phyloP scores from a whole-genome alignment of 2,329 filamentous ascomycete species.

The Boeremia lycopersici region DNA sequence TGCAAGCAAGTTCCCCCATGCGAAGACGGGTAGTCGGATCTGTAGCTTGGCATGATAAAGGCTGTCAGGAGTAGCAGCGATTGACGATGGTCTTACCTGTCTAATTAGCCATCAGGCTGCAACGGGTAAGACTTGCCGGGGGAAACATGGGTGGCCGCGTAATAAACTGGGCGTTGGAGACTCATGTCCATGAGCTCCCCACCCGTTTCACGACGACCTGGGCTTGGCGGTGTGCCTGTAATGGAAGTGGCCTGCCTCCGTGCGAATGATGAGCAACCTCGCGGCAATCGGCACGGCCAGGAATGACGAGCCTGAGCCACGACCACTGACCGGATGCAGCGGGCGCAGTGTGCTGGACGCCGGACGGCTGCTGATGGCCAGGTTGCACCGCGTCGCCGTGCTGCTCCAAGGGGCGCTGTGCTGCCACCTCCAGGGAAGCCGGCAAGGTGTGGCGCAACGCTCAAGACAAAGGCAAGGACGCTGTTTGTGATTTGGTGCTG shows the following conservation, averaged over 20 bases:
- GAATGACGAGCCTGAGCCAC: constrained; percentile 11
- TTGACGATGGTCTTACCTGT: constrained; percentile 21
- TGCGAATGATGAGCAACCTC: constrained; percentile 6
- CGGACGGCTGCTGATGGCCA: constrained; percentile 3
- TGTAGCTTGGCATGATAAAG: constrained; percentile 36
- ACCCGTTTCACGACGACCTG: constrained; percentile 27
- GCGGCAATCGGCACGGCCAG: constrained; percentile 16
- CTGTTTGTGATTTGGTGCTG: constrained; percentile 4
- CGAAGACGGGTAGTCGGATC: constrained; percentile 43
- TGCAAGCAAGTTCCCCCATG: constrained; percentile 38
- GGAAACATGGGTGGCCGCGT: constrained; percentile 35
- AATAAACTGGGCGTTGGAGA: constrained; percentile 30
- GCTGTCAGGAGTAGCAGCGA: constrained; percentile 28
- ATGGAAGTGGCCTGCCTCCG: constrained; percentile 19
- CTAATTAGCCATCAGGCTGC: constrained; percentile 26
- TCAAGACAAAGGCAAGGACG: not conserved
- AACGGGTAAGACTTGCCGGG: constrained; percentile 31
- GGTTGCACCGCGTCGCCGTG: constrained; percentile 2
- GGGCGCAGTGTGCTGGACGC: not conserved
- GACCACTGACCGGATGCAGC: constrained; percentile 4
- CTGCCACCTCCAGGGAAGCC: not conserved
- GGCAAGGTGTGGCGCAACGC: constrained; percentile 10
- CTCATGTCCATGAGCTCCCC: constrained; percentile 25
- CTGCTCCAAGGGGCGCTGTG: constrained; percentile 2
- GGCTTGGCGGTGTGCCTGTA: constrained; percentile 26